Conservation (phyloP, 1,284 basidiomycete genomes). For the Ceraceosorus guamensis region DNA sequence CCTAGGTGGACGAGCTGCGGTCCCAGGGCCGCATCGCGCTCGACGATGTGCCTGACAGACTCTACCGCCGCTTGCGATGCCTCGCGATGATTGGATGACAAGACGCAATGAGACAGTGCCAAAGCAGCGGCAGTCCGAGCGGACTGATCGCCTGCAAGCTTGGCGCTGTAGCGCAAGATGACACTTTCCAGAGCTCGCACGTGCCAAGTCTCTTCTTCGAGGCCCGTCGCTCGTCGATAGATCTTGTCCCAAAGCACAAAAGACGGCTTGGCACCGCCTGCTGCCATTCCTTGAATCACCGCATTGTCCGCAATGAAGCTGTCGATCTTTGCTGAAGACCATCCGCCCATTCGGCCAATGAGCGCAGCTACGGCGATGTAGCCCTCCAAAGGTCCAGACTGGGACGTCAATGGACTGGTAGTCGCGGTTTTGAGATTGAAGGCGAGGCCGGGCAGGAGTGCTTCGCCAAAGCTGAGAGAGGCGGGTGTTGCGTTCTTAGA, state of each 20-base stretch:
- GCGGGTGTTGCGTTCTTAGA: too few species aligned
- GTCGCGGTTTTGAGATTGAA: slow-evolving; percentile 32
- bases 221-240: slow-evolving; percentile 29
- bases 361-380: slow-evolving; percentile 33
- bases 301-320: slow-evolving; percentile 17
- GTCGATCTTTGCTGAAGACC: slow-evolving; percentile 24
- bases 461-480: slow-evolving; percentile 17
- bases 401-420: slow-evolving; percentile 33
- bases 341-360: slow-evolving; percentile 17
- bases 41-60: slow-evolving; percentile 13
- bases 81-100: background rate
- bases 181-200: slow-evolving; percentile 21
- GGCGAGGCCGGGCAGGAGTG: slow-evolving; percentile 34
- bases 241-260: slow-evolving; percentile 45
- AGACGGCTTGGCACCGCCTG: slow-evolving; percentile 33
- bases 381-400: slow-evolving; percentile 38
- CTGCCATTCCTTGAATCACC: slow-evolving; percentile 20
- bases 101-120: slow-evolving; percentile 20
- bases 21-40: slow-evolving; percentile 17
- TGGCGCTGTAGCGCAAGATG: slow-evolving; percentile 9
- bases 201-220: slow-evolving; percentile 33
- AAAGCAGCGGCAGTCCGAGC: slow-evolving; percentile 17
- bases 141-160: slow-evolving; percentile 17
- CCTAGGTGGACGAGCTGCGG: slow-evolving; percentile 20
- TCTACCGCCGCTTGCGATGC: slow-evolving; percentile 1